phyloP scores from a whole-genome alignment of 1,284 basidiomycete species.

The Rhodotorula sp. region DNA sequence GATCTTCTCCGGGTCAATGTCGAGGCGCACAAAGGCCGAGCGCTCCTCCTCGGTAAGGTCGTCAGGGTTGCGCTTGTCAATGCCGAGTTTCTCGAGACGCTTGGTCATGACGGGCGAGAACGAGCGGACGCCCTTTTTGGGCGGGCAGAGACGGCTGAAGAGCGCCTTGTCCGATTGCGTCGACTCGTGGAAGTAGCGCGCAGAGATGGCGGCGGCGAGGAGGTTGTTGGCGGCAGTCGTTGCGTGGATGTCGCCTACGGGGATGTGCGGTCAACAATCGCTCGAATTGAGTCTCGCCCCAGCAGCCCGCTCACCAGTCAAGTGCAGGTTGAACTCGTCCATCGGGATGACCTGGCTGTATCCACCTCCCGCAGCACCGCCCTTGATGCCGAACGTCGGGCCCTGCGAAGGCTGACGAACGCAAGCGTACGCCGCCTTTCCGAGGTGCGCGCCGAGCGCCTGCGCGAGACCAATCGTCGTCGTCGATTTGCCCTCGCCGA shows the following conservation, averaged over 20 bases:
- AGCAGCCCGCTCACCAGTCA: slow-evolving; percentile 59
- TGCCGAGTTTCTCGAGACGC: slow-evolving; percentile 90
- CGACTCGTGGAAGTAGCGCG: slow-evolving; percentile 96
- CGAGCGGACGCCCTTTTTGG: slow-evolving; percentile 89
- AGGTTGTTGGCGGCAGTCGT: slow-evolving; percentile 97
- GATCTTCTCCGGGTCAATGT: slow-evolving; percentile 86
- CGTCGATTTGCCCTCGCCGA: slow-evolving; percentile 98
- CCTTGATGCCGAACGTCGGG: slow-evolving; percentile 99
- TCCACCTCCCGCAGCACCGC: slow-evolving; percentile 95
- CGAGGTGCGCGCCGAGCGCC: slow-evolving; percentile 90
- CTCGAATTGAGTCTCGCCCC: no score
- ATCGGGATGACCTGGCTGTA: slow-evolving; percentile 72
- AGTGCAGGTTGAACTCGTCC: slow-evolving; percentile 78
- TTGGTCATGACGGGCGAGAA: slow-evolving; percentile 97
- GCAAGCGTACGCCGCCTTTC: slow-evolving; percentile 90
- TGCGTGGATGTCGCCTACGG: slow-evolving; percentile 89
- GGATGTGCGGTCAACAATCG: no score
- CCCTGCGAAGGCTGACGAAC: slow-evolving; percentile 99
- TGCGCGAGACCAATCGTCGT: slow-evolving; percentile 97
- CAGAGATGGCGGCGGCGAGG: slow-evolving; percentile 90
- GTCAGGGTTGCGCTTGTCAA: slow-evolving; percentile 89
- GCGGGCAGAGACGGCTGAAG: slow-evolving; percentile 86
- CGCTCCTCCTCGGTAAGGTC: slow-evolving; percentile 92
- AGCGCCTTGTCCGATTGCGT: slow-evolving; percentile 94
- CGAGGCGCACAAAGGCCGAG: slow-evolving; percentile 82